A percentile compares a stretch with the other conserved stretches of the same genome.
Evolutionary conservation across 108 stramenopile genomes (phyloP).

Genomic region (Aurantiochytrium sp.): DNA sequence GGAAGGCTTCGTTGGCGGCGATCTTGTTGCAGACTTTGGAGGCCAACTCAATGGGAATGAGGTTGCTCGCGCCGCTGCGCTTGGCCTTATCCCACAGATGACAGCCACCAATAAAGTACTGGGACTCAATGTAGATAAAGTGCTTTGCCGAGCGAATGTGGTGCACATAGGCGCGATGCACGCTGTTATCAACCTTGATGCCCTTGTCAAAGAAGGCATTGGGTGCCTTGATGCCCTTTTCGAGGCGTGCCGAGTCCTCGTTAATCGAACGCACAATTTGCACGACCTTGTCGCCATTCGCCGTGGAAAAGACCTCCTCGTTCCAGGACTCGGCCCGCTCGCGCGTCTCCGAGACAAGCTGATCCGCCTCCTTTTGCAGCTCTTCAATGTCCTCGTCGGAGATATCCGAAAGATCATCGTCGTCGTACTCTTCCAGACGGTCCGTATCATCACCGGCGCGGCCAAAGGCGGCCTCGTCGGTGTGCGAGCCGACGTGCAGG

Average conservation of each 20-base stretch:
- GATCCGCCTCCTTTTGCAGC: not conserved
- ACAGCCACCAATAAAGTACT: conserved; percentile 21
- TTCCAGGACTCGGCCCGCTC: not conserved
- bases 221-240: not conserved
- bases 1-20: conserved; percentile 47
- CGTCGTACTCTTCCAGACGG: not conserved
- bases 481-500: not conserved
- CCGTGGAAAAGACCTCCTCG: not conserved
- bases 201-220: not conserved
- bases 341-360: not conserved
- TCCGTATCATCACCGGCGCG: not conserved
- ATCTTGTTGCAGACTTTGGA: conserved; percentile 59
- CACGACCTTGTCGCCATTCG: not conserved
- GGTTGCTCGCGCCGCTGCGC: conserved; percentile 20
- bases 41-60: conserved; percentile 53
- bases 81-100: not conserved
- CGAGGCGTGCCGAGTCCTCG: not conserved
- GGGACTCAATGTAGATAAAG: conserved; percentile 52
- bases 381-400: conserved; percentile 4
- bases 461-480: not conserved
- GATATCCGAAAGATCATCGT: not conserved
- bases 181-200: not conserved
- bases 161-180: conserved; percentile 19
- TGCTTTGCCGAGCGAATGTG: conserved; percentile 51
- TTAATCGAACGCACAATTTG: not conserved